phyloP scores from a whole-genome alignment of 2,329 filamentous ascomycete genomes.

The Monosporascus sp. region DNA sequence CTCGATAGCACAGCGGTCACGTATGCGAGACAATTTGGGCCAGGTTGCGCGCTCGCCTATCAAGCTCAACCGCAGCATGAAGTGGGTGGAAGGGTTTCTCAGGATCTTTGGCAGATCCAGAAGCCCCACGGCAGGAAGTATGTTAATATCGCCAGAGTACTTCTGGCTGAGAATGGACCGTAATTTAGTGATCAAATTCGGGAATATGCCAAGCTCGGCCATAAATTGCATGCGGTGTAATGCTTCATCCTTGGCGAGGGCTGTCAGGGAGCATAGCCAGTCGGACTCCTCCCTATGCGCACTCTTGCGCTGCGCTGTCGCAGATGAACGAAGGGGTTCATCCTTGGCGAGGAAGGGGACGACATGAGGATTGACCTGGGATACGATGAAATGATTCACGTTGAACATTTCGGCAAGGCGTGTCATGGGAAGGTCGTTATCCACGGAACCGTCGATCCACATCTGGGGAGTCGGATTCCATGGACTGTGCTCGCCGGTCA shows the following conservation, averaged over 20 bases:
- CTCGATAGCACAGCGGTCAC: constrained; percentile 85
- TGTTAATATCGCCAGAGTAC: constrained; percentile 93
- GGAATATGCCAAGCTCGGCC: constrained; percentile 74
- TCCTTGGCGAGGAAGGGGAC: constrained; percentile 78
- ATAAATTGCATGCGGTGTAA: constrained; percentile 77
- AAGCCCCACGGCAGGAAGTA: constrained; percentile 73
- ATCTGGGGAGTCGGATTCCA: constrained; percentile 83
- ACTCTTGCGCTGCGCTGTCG: constrained; percentile 16
- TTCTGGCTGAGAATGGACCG: constrained; percentile 80
- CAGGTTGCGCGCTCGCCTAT: constrained; percentile 83
- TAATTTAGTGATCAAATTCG: constrained; percentile 72
- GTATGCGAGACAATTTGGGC: constrained; percentile 80
- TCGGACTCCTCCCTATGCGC: constrained; percentile 38
- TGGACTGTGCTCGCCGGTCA: constrained; percentile 68
- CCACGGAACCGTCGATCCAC: constrained; percentile 93
- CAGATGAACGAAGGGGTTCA: constrained; percentile 47
- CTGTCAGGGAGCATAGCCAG: constrained; percentile 64
- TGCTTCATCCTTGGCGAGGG: constrained; percentile 72
- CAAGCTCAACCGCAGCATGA: constrained; percentile 75
- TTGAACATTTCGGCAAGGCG: constrained; percentile 93
- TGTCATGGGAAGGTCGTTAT: constrained; percentile 89
- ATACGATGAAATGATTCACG: constrained; percentile 96
- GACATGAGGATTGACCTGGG: constrained; percentile 92
- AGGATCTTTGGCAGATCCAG: constrained; percentile 72
- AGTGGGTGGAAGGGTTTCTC: constrained; percentile 78